Percentiles rank a stretch among this genome's conserved stretches.
phyloP scores from a whole-genome alignment of 345 rosid species.

The Fremontodendron californicum region DNA sequence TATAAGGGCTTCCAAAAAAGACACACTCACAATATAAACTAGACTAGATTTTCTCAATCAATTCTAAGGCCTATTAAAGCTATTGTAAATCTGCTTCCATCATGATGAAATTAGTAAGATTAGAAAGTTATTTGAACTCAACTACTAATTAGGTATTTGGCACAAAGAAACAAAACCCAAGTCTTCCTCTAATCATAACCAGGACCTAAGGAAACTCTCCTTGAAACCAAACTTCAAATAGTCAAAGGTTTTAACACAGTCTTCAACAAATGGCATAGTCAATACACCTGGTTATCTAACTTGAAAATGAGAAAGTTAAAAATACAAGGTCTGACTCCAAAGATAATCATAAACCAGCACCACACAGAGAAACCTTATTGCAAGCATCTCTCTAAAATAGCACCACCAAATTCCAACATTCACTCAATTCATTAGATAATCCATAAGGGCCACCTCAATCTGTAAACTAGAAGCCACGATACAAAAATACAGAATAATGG shows the following conservation, averaged over 20 bases:
- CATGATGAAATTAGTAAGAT: not conserved
- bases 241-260: not conserved
- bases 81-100: not conserved
- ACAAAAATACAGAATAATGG: conserved; percentile 10
- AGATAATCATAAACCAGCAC: not conserved
- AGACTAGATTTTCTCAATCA: not conserved
- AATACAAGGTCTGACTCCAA: not conserved
- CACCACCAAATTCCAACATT: not conserved
- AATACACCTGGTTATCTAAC: not conserved
- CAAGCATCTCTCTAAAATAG: not conserved
- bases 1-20: not conserved
- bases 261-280: not conserved
- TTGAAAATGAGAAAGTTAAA: not conserved
- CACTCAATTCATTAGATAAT: not conserved
- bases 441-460: not conserved
- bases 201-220: not conserved
- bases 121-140: not conserved
- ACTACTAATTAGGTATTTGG: not conserved
- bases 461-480: conserved; percentile 11
- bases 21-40: not conserved
- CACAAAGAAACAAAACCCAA: not conserved
- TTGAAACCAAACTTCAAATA: not conserved
- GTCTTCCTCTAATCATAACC: not conserved
- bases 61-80: not conserved
- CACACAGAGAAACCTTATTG: not conserved